Evolutionary conservation across 192 early-diverging fungal species (phyloP).

Genomic region (Backusella australiensis): DNA sequence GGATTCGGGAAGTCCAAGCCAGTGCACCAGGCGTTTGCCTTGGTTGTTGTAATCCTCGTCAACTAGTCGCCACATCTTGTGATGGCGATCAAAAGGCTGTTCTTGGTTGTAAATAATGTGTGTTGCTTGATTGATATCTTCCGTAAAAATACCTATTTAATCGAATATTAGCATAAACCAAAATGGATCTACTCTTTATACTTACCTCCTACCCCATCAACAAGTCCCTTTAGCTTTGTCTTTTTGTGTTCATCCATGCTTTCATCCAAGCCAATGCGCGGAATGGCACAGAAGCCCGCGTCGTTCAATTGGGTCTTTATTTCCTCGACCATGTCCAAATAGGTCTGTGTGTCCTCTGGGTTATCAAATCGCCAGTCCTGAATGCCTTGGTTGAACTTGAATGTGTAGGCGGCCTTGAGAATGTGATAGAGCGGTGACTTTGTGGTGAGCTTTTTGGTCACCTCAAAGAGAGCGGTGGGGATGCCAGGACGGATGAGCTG

Average conservation of each 20-base stretch:
- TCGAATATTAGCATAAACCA: no score
- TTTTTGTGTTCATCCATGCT: conserved; percentile 7
- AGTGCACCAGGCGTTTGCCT: conserved; percentile 40
- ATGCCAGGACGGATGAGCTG: conserved; percentile 14
- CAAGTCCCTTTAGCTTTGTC: background rate
- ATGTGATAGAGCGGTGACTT: conserved; percentile 25
- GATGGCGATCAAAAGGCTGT: background rate
- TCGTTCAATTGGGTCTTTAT: conserved; percentile 11
- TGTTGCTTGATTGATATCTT: conserved; percentile 10
- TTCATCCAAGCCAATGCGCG: conserved; percentile 10
- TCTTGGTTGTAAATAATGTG: conserved; percentile 25
- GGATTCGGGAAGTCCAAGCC: conserved; percentile 75
- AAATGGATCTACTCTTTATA: no score
- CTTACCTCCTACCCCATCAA: conserved; percentile 5
- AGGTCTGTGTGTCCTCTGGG: conserved; percentile 15
- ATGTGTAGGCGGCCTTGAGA: conserved; percentile 24
- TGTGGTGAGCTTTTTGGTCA: background rate
- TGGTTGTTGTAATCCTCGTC: background rate
- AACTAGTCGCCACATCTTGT: conserved; percentile 12
- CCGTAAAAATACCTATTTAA: background rate
- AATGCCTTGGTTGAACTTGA: conserved; percentile 17
- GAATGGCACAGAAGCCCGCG: conserved; percentile 14
- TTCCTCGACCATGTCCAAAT: conserved; percentile 16
- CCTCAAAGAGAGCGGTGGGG: conserved; percentile 15
- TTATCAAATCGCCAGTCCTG: conserved; percentile 26